Evolutionary conservation across 2,329 filamentous ascomycete species (phyloP), one percentile per base, ranked within the genome.

Genomic region (Apiospora kogelbergensis): DNA sequence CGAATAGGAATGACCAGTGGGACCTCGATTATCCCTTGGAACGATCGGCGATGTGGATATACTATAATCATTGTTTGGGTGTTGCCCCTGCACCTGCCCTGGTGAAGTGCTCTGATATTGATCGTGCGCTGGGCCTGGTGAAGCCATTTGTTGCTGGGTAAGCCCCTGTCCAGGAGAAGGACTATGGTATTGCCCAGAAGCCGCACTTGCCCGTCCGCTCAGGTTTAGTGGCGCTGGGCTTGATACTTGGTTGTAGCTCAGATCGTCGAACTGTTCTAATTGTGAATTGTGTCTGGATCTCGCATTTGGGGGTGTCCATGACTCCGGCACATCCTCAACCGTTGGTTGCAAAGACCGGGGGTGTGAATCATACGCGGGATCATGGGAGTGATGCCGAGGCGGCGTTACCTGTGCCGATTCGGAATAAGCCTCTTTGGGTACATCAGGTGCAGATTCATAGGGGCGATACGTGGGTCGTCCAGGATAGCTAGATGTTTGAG

Each of bases 301-400:
- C 4, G 71, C 67, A 60, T 71, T 76, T 13, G 78, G 78, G 10
- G 78, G 78, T 13, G 76, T 79, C 78, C 78, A 79, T 1, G 86
- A 85, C 65, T 90, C 88, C 4, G 89, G 88, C 6, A 85, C 88
- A 71, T 91, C 89, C 75, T 91, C 90, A 6, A 89, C 88, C 7
- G 86, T 90, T 2, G 86, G 88, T 73, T 90, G 89, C 86, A 89
- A 85, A 0, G 85, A 84, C 69, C 83, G 82, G 74, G 82, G 80
- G 48, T 84, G 84, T 45, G 78, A 74, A 67, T 85, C 85, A 73
- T 82, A 84, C 22, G 76, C 76, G 37, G 78, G 75, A 70, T 90
- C 86, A 68, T 86, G 86, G 0, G 87, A 85, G 67, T 84, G 81
- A 67, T 88, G 84, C 48, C 83, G 82, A 2, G 82, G 80, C 1